Conservation (phyloP, 768 basidiomycete genomes). For the Leccinum variicolor region DNA sequence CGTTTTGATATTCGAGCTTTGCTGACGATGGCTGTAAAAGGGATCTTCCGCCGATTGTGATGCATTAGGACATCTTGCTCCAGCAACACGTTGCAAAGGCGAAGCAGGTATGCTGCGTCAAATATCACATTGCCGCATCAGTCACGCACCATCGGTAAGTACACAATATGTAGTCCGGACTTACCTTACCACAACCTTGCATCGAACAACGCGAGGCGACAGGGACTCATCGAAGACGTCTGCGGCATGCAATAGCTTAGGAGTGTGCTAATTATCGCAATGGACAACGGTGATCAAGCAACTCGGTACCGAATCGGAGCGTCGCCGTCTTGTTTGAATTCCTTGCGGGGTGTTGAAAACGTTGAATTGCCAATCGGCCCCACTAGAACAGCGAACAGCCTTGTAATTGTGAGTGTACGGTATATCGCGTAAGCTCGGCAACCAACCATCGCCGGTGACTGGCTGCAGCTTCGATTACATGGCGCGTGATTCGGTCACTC, state of each 20-base stretch:
- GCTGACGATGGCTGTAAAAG: not conserved
- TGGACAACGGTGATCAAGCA: not conserved
- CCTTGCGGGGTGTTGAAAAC: not conserved
- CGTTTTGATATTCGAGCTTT: not conserved
- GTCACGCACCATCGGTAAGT: not conserved
- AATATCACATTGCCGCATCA: not conserved
- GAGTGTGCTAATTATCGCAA: not conserved
- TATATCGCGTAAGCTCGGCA: not conserved
- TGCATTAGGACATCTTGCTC: not conserved
- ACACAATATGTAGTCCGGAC: not conserved
- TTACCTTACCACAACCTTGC: not conserved
- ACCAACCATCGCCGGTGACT: not conserved
- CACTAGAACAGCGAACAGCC: too few species aligned
- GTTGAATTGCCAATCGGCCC: not conserved
- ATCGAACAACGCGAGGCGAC: not conserved
- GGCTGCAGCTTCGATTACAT: not conserved
- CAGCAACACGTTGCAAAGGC: conserved; percentile 6
- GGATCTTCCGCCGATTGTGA: not conserved
- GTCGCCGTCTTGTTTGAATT: not conserved
- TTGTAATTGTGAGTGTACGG: too few species aligned
- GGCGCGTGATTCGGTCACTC: not conserved
- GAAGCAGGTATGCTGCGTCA: not conserved
- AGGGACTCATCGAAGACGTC: not conserved
- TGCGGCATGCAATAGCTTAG: not conserved
- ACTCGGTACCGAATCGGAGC: not conserved